Evolutionary conservation across 306 rosid genomes (phyloP), one percentile per base, ranked within the genome.

Genomic region (Sindora glabra): DNA sequence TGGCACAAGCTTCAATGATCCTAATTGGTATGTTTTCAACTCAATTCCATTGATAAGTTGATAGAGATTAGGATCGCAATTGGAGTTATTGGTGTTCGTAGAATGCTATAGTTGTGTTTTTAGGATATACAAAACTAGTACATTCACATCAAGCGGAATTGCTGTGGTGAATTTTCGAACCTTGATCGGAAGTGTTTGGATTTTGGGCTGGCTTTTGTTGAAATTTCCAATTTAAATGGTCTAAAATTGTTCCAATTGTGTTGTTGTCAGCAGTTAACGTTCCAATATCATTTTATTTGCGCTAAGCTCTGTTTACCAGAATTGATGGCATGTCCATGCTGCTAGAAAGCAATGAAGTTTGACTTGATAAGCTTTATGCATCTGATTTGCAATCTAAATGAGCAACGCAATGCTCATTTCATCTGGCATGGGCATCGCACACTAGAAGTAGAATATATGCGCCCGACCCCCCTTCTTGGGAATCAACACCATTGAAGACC

Each of bases 1-100:
- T 22, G 94, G 94, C 22, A 15, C 61, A 11, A 80, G 76, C 2
- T 77, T 77, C 3, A 80, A 54, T 29, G 94, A 86, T 71, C 81
- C 74, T 74, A 58, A 80, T 64, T 75, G 94, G 97, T 90, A 56
- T 52, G 81, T 74, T 14, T 10, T 10, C 2, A 34, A 0, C 11
- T 9, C 17, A 17, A 17, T 36, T 1, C 36, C 30, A 22, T 41
- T 36, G 26, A 29, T 13, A 13, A 38, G 58, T 53, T 48, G 6
- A 8, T 32, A 6, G 19, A 11, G 25, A 25, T 19, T 56, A 16
- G 33, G 18, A 21, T 36, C 55, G 34, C 52, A 2, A 26, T 51
- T 51, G 23, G 48, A 15, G 39, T 56, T 13, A 25, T 10, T 16
- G 27, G 12, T 42, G 37, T 45, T 25, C 8, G 8, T 29, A 9